Base-by-base conservation (phyloP, 2,329 filamentous ascomycete genomes). In the Leptographium radiaticola region DNA sequence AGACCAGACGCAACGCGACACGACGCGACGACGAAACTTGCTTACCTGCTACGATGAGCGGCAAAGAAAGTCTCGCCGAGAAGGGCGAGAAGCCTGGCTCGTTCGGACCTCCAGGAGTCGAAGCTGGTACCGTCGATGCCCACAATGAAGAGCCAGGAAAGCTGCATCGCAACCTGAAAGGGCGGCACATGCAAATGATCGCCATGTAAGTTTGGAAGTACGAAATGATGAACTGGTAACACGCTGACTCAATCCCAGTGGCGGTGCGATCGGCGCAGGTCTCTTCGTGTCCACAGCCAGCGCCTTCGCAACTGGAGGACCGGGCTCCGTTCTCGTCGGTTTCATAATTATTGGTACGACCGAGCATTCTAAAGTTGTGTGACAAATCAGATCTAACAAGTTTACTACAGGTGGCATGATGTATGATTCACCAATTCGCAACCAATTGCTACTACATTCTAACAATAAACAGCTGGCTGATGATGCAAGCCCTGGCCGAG, bases 231-330 rank as follows among this genome's bases (percentile, higher is more conserved):
- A 25, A 25, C 5, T 25, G 25, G n/a, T n/a, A 3, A 25, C 25
- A 25, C 25, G 25, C 25, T 25, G 25, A 25, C 25, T 25, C 25
- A 25, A 25, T 25, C 25, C 25, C 25, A 25, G 25, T 15, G 69
- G 69, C 52, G 71, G 70, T 61, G 67, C 71, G 13, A 72, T 73
- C 46, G 70, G 71, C 55, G 70, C 70, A 58, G 84, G 85, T 70
- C 73, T 88, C 9, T 88, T 88, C 65, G 81, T 89, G 54, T 79
- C 81, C 48, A 83, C 82, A 2, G 83, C 81, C 49, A 65, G 65
- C 47, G 81, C 81, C 40, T 68, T 86, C 52, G 68, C 73, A 25
- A 70, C 66, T n/a, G 83, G 81, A 62, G 84, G 83, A 30, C 84
- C 83, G 15, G 70, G 66, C 3, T 60, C 70, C 6, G 61, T 74